phyloP scores from a whole-genome alignment of 148 eudicot genomes.

The Rhododendron ferrugineum region DNA sequence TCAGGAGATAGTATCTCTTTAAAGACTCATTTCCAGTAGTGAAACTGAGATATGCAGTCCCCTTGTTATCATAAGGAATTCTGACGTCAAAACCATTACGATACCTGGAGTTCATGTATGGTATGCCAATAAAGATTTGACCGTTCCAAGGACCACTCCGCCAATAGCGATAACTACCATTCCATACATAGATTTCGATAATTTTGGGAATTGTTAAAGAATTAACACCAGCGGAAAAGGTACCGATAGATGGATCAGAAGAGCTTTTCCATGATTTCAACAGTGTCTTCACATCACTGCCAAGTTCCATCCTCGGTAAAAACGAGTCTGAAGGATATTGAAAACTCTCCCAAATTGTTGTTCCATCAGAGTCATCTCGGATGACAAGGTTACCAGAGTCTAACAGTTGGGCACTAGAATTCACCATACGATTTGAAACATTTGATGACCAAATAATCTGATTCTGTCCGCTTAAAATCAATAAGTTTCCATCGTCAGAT shows the following conservation, averaged over 20 bases:
- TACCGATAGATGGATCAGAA: no score
- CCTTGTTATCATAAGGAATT: constrained; percentile 10
- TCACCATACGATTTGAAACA: constrained; percentile 3
- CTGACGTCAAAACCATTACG: neutral
- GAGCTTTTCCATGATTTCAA: no score
- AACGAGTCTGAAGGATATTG: constrained; percentile 8
- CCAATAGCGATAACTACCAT: no score
- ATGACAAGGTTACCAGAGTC: constrained; percentile 17
- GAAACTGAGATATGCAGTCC: constrained; percentile 5
- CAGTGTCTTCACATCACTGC: neutral
- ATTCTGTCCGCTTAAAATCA: constrained; percentile 21
- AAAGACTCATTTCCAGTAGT: neutral
- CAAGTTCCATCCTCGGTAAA: neutral
- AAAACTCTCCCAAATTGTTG: constrained; percentile 12
- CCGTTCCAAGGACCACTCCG: no score
- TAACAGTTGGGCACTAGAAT: constrained; percentile 15
- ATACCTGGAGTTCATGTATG: neutral
- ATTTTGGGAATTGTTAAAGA: no score
- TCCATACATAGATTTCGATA: no score
- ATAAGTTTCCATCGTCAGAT: constrained; percentile 34
- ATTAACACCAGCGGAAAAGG: no score
- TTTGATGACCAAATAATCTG: constrained; percentile 38
- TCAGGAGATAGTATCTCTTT: neutral
- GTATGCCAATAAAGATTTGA: constrained; percentile 10
- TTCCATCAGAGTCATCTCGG: neutral